These are phyloP conservation scores for Protomyces inundatus DNA, from an alignment of 1,139 yeast genomes.

Conservation along the genomic window DNA sequence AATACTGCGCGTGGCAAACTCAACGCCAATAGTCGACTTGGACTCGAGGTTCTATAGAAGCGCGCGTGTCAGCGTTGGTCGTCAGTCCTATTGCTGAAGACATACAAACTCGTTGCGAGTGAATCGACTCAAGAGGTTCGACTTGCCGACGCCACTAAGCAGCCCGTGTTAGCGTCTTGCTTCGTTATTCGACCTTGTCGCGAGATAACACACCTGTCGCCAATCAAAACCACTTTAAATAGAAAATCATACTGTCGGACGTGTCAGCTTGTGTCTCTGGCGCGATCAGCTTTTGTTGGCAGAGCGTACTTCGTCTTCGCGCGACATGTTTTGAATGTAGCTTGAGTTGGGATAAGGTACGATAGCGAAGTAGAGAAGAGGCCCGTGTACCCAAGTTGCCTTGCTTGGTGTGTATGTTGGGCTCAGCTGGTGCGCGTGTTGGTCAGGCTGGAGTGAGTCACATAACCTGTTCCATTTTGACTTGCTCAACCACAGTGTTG, in stretches of 20 bases:
- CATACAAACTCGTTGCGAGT: slow-evolving; percentile 77
- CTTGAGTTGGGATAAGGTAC: background rate
- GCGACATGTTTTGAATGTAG: slow-evolving; percentile 10
- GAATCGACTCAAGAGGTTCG: slow-evolving; percentile 86
- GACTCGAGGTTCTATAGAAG: slow-evolving; percentile 65
- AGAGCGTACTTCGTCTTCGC: slow-evolving; percentile 20
- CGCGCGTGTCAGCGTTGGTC: background rate
- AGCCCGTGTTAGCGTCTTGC: background rate
- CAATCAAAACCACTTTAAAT: slow-evolving; percentile 70
- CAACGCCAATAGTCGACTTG: slow-evolving; percentile 94
- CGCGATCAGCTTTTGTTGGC: background rate
- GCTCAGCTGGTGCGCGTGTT: too few relatives aligned
- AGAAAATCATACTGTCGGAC: slow-evolving; percentile 27
- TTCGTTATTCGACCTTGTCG: background rate
- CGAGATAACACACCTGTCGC: slow-evolving; percentile 47
- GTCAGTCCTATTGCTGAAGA: background rate
- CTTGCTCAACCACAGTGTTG: too few relatives aligned
- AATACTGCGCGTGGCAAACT: slow-evolving; percentile 93
- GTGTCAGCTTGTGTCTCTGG: background rate
- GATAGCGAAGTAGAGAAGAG: too few relatives aligned
- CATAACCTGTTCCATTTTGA: too few relatives aligned
- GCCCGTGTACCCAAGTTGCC: too few relatives aligned
- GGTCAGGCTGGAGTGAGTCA: too few relatives aligned
- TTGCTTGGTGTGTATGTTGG: too few relatives aligned
- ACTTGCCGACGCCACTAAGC: slow-evolving; percentile 79